These are phyloP conservation scores for Podosphaera fusca DNA, from an alignment of 2,329 filamentous ascomycete species.

Conservation along the genomic window DNA sequence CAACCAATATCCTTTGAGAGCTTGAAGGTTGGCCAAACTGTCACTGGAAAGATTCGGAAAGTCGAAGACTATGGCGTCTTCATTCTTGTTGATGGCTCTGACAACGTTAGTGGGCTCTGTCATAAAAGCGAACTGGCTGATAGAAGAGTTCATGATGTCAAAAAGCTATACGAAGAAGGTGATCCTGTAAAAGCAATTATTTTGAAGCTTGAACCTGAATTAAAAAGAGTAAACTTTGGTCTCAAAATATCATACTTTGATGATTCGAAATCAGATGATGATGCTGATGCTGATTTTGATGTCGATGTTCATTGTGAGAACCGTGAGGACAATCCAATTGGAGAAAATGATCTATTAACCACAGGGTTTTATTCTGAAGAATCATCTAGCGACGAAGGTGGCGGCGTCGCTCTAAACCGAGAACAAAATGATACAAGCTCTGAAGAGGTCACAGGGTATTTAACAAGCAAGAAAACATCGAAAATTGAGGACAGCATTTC, in stretches of 20 bases:
- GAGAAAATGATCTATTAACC: slow-evolving; percentile 19
- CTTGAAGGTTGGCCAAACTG: slow-evolving; percentile 52
- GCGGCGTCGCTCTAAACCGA: slow-evolving; percentile 12
- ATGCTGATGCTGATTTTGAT: slow-evolving; percentile 23
- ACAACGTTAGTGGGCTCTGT: slow-evolving; percentile 78
- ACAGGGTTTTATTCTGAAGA: slow-evolving; percentile 7
- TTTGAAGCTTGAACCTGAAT: slow-evolving; percentile 49
- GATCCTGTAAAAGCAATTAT: slow-evolving; percentile 87
- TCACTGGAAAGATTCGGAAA: slow-evolving; percentile 80
- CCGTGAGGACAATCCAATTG: slow-evolving; percentile 20
- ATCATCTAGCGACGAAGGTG: slow-evolving; percentile 18
- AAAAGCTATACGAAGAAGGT: slow-evolving; percentile 70
- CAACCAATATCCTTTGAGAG: slow-evolving; percentile 54
- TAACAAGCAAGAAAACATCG: slow-evolving; percentile 15
- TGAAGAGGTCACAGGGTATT: slow-evolving; percentile 9
- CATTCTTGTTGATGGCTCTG: slow-evolving; percentile 66
- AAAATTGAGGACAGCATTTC: slow-evolving; percentile 19
- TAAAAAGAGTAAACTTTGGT: slow-evolving; percentile 66
- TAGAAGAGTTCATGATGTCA: slow-evolving; percentile 57
- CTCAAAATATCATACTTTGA: slow-evolving; percentile 84
- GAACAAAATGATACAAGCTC: slow-evolving; percentile 19
- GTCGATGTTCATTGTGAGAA: slow-evolving; percentile 21
- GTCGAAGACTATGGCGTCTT: slow-evolving; percentile 93
- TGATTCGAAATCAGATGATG: slow-evolving; percentile 27
- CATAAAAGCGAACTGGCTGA: slow-evolving; percentile 86